Base-by-base conservation (phyloP, 2,329 filamentous ascomycete species). In the Epichloe uncinata region DNA sequence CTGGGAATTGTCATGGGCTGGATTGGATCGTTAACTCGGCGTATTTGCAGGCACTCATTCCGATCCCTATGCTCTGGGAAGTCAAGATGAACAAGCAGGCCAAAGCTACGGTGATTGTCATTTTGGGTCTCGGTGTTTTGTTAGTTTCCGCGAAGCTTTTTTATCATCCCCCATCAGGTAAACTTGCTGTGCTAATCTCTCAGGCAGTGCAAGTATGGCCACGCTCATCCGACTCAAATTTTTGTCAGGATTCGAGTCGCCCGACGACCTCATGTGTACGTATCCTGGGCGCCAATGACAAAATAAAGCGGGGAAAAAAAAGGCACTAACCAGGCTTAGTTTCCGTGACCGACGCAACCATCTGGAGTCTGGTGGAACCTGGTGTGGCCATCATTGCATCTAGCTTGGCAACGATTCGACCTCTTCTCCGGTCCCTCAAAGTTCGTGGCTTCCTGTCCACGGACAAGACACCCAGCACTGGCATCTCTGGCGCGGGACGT, bases 351-450 rank as follows among this genome's bases (percentile, higher is more conserved):
- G 66, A 75, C 52, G 69, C 74, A 36, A 74, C 75, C 69, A 66
- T 78, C 6, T 79, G 75, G 75, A 78, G 73, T 9, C 62, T 78
- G n/a, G 64, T 78, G 48, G 75, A 79, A 56, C 74, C 75, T 2
- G 75, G 74, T 5, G 69, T 78, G 20, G 75, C 74, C 52, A 79
- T 78, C 43, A 60, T 73, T 26, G 75, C 75, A 12, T 71, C 75
- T 2, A 76, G 73, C 52, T 63, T 78, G 11, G 73, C 73, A 20
- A 79, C 75, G 5, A 74, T 78, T 34, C 71, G 75, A 3, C 75
- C 75, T 4, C 66, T 79, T 1, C 68, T 79, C 36, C 72, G 74
- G 36, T 63, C 64, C n/a, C 66, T 70, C 63, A 68, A 63, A 53
- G 60, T 77, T 12, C 66, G 56, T 20, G 74, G 73, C 6, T 77